Conservation (phyloP, 495 filamentous ascomycete species). For the Podospora sp. region DNA sequence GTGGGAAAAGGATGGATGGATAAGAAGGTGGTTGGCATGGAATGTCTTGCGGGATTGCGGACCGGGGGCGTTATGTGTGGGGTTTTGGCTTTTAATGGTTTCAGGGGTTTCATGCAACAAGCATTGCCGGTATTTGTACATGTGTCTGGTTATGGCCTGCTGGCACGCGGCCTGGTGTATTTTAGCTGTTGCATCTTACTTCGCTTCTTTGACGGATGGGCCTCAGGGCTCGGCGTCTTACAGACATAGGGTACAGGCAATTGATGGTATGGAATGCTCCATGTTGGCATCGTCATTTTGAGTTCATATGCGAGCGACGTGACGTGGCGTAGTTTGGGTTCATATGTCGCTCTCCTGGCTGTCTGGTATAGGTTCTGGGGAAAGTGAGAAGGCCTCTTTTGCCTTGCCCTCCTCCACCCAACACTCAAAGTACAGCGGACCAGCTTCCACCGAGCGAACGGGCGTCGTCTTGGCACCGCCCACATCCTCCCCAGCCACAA, state of each 20-base stretch:
- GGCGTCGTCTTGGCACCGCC: constrained; percentile 54
- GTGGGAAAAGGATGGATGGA: neutral
- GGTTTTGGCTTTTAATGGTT: neutral
- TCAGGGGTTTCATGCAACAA: neutral
- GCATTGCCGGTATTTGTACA: neutral
- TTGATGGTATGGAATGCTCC: constrained; percentile 1
- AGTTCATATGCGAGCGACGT: neutral
- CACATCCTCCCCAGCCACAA: constrained; percentile 42
- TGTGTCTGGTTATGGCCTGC: constrained; percentile 17
- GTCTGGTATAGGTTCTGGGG: neutral
- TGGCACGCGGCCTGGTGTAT: constrained; percentile 8
- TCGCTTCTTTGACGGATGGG: constrained; percentile 2
- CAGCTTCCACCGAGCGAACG: constrained; percentile 62
- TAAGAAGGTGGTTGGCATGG: constrained; percentile 10
- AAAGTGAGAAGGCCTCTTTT: constrained; percentile 28
- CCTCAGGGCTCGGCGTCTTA: neutral
- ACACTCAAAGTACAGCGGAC: constrained; percentile 66
- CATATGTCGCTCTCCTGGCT: neutral
- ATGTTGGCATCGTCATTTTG: neutral
- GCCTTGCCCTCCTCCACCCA: constrained; percentile 64
- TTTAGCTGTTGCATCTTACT: constrained; percentile 5
- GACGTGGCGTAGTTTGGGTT: neutral
- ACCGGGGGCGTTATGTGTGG: neutral
- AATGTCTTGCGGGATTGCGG: neutral
- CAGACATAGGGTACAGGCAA: neutral